A percentile compares a stretch with the other conserved stretches of the same genome.
Evolutionary conservation across 2,329 filamentous ascomycete species (phyloP).

Genomic region (Knoxdaviesia capensis): DNA sequence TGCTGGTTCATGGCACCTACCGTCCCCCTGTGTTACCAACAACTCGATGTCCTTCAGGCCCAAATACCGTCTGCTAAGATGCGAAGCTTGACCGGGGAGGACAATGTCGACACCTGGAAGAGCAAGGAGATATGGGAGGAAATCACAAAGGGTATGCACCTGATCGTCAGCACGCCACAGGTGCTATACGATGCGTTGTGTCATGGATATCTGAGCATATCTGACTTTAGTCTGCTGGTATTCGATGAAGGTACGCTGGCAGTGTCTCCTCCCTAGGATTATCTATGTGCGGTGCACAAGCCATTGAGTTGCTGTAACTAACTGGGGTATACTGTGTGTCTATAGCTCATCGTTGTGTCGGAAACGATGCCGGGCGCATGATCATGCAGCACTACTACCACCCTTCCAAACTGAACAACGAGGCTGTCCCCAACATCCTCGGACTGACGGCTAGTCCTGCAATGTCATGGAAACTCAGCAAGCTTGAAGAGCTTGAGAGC

Average conservation of each 20-base stretch:
- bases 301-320: too few species aligned
- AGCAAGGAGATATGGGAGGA: slow-evolving; percentile 45
- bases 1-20: slow-evolving; percentile 62
- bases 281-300: too few species aligned
- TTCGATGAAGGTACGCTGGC: slow-evolving; percentile 56
- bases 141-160: slow-evolving; percentile 39
- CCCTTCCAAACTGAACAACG: slow-evolving; percentile 16
- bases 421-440: slow-evolving; percentile 42
- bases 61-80: slow-evolving; percentile 40
- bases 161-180: slow-evolving; percentile 64
- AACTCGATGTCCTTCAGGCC: slow-evolving; percentile 34
- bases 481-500: slow-evolving; percentile 41
- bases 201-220: slow-evolving; percentile 53
- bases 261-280: too few species aligned
- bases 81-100: slow-evolving; percentile 43
- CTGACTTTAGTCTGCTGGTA: slow-evolving; percentile 44
- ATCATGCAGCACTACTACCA: slow-evolving; percentile 62
- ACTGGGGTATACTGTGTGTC: too few species aligned
- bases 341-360: slow-evolving; percentile 53
- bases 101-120: slow-evolving; percentile 56
- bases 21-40: slow-evolving; percentile 45
- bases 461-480: slow-evolving; percentile 32
- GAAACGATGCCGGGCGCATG: slow-evolving; percentile 40
- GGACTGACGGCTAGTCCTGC: slow-evolving; percentile 69
- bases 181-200: slow-evolving; percentile 53